These are phyloP conservation scores for Lactarius psammicola DNA, from an alignment of 768 basidiomycete species.

Conservation along the genomic window DNA sequence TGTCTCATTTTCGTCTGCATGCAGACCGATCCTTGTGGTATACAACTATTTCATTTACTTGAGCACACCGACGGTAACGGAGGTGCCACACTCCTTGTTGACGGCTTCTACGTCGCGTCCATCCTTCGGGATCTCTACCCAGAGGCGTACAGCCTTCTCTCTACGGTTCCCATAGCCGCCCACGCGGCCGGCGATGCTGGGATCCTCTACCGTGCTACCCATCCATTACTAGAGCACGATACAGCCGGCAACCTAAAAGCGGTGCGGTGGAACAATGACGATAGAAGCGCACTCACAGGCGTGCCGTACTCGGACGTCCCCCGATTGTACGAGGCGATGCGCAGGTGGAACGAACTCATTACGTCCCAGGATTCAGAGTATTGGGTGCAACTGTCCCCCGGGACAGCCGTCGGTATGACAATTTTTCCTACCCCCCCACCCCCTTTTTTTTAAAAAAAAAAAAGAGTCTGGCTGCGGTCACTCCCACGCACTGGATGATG, in stretches of 20 bases:
- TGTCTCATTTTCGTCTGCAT: neutral
- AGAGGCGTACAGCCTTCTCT: constrained; percentile 64
- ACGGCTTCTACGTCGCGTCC: constrained; percentile 90
- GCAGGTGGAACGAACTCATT: constrained; percentile 72
- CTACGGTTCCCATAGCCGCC: constrained; percentile 65
- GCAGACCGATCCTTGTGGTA: constrained; percentile 90
- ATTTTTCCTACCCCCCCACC: neutral
- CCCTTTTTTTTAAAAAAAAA: constrained; percentile 2
- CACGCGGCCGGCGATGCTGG: constrained; percentile 84
- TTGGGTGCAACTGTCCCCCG: constrained; percentile 87
- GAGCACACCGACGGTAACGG: constrained; percentile 79
- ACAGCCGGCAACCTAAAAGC: constrained; percentile 59
- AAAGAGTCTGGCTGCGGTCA: too few species aligned
- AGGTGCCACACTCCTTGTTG: constrained; percentile 88
- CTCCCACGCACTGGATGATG: neutral
- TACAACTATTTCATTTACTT: constrained; percentile 94
- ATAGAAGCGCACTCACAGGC: constrained; percentile 76
- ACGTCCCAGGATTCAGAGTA: constrained; percentile 83
- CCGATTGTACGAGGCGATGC: constrained; percentile 70
- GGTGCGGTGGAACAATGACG: constrained; percentile 94
- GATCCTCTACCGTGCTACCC: constrained; percentile 55
- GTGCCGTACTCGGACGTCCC: constrained; percentile 58
- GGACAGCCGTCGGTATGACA: constrained; percentile 76
- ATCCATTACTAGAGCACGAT: constrained; percentile 75
- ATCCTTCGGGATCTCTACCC: constrained; percentile 73